These are phyloP conservation scores for Podospora pseudocomata DNA, from an alignment of 495 filamentous ascomycete genomes.

Conservation along the genomic window DNA sequence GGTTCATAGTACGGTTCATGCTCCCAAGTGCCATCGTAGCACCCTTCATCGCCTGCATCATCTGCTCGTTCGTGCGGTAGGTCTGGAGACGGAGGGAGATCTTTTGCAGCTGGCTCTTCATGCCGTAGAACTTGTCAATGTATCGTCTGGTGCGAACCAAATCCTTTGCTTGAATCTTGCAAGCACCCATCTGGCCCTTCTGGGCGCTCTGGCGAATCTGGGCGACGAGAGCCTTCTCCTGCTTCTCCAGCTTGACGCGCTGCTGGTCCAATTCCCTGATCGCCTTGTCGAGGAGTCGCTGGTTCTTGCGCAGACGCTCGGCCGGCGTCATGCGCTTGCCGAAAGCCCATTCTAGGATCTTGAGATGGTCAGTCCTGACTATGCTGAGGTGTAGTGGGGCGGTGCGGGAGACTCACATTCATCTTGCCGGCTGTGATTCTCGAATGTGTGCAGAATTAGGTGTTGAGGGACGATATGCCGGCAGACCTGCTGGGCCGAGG, in stretches of 20 bases:
- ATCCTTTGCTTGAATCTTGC: slow-evolving; percentile 97
- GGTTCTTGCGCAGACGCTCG: slow-evolving; percentile 94
- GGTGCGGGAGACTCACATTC: slow-evolving; percentile 33
- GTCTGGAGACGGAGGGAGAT: slow-evolving; percentile 92
- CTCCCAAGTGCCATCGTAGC: slow-evolving; percentile 86
- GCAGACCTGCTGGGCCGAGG: neutral
- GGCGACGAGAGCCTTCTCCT: slow-evolving; percentile 92
- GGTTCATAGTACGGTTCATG: slow-evolving; percentile 98
- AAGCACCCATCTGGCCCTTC: slow-evolving; percentile 92
- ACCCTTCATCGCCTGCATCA: slow-evolving; percentile 99
- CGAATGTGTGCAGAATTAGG: neutral
- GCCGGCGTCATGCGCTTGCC: slow-evolving; percentile 97
- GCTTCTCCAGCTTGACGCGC: slow-evolving; percentile 89
- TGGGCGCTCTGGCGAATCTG: slow-evolving; percentile 98
- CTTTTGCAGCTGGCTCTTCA: slow-evolving; percentile 94
- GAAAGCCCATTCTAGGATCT: slow-evolving; percentile 98
- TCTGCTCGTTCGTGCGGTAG: slow-evolving; percentile 95
- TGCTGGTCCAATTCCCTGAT: slow-evolving; percentile 94
- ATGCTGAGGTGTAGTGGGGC: neutral
- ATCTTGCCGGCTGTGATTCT: slow-evolving; percentile 19
- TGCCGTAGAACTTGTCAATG: slow-evolving; percentile 96
- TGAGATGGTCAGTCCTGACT: slow-evolving; percentile 21
- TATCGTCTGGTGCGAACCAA: slow-evolving; percentile 89
- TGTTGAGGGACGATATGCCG: neutral
- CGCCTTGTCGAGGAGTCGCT: slow-evolving; percentile 92